Evolutionary conservation across 176 grass and related monocot species (phyloP), one percentile per base, ranked within the genome.

Genomic region (Juncus effusus): DNA sequence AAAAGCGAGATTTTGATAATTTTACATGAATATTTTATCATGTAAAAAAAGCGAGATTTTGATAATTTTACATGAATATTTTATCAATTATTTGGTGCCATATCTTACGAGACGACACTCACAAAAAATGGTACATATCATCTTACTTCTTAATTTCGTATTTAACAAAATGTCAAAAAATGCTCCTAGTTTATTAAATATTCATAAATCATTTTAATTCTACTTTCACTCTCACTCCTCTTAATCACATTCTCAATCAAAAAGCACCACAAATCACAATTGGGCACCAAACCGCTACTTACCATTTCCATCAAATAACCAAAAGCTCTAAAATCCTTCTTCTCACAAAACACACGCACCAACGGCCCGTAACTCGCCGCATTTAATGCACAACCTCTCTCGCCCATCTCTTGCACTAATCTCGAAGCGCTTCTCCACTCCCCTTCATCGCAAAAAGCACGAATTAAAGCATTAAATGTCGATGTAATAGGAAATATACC

Each of bases 391-490:
- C 68, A 73, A 38, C 36, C 68, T 40, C 77, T 80, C 69, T 15
- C 10, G 56, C 57, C 38, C 77, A 80, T 80, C 12, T 80, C 77
- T 38, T 80, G 59, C 11, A 80, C 54, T 36, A 80, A 64, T 63
- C 62, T 80, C 4, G 40, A 80, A 36, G 68, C 51, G 3, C 61
- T 73, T 2, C 45, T 44, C 49, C 38, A 65, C 3, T 80, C 59
- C 6, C 51, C 69, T 61, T 80, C 52, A 13, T 73, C 50, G 51
- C 69, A 80, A 60, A 80, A 80, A 19, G 51, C 60, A 42, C 11
- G 51, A 60, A 80, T 73, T 49, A 80, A 60, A 15, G 51, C 51
- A 73, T 80, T 80, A 13, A 80, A 73, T 9, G 69, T 73, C 13
- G 59, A 38, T 63, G 56, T 15, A 11, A 40, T 5, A 0, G 77